Percentiles rank a stretch among this genome's conserved stretches.
Conservation (phyloP, 2,329 filamentous ascomycete species). For the Dactylella cylindrospora region DNA sequence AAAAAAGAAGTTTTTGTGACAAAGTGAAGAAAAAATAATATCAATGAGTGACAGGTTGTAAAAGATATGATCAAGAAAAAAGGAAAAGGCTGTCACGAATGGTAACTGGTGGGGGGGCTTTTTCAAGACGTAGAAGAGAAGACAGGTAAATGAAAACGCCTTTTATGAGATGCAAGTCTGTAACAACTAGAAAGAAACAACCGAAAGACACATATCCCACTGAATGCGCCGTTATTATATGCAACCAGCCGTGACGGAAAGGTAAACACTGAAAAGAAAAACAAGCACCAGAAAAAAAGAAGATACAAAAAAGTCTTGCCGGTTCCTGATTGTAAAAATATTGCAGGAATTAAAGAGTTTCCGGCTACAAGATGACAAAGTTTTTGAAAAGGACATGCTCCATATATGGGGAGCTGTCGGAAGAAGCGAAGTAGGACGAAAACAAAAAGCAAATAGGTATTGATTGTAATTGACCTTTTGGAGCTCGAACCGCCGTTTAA, state of each 20-base stretch:
- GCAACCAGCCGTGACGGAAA: neutral
- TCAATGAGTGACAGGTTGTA: too few species aligned
- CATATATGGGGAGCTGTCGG: too few species aligned
- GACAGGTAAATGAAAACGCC: neutral
- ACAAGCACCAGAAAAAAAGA: too few species aligned
- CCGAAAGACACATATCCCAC: neutral
- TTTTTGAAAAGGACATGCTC: too few species aligned
- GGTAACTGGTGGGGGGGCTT: neutral
- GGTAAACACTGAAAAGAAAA: neutral
- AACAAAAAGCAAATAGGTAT: conserved; percentile 3
- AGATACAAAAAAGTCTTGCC: too few species aligned
- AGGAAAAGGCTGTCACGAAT: neutral
- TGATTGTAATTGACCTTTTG: conserved; percentile 3
- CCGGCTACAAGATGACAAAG: too few species aligned
- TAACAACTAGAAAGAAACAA: neutral
- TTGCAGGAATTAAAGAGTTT: too few species aligned
- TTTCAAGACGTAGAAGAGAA: neutral
- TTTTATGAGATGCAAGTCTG: too few species aligned
- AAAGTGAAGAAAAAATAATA: neutral
- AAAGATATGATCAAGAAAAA: neutral
- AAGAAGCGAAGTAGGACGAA: conserved; percentile 22
- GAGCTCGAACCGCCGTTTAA: too few species aligned
- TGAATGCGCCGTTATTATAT: neutral
- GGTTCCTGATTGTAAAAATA: too few species aligned
- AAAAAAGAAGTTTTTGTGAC: neutral